phyloP scores from a whole-genome alignment of 129 eudicot species.

The Mikania micrantha region DNA sequence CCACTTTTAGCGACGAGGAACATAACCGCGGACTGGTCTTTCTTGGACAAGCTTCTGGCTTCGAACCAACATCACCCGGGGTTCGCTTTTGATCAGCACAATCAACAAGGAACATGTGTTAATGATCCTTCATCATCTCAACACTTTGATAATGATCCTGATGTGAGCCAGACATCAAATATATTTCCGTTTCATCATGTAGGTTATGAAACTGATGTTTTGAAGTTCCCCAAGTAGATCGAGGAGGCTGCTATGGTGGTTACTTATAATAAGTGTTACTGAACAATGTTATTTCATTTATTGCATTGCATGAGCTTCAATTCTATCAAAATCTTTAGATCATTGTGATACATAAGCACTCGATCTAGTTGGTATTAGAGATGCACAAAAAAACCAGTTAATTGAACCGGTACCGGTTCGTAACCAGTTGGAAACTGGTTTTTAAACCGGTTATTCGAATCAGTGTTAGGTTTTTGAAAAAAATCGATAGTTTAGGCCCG shows the following conservation, averaged over 20 bases:
- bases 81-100: conserved; percentile 20
- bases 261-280: not conserved
- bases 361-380: not conserved
- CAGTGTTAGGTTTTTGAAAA: too few species aligned
- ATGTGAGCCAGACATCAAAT: conserved; percentile 31
- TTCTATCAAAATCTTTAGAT: not conserved
- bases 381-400: too few species aligned
- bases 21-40: conserved; percentile 59
- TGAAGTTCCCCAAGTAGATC: conserved; percentile 49
- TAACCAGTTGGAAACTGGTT: too few species aligned
- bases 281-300: conserved; percentile 9
- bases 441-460: too few species aligned
- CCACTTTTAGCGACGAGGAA: conserved; percentile 18
- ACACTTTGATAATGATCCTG: conserved; percentile 29
- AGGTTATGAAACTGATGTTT: conserved; percentile 47
- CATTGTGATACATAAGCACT: not conserved
- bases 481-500: too few species aligned
- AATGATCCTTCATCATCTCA: conserved; percentile 35
- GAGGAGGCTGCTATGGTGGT: not conserved
- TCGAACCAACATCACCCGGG: conserved; percentile 44
- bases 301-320: conserved; percentile 13
- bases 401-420: too few species aligned
- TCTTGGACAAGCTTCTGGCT: conserved; percentile 78
- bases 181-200: conserved; percentile 49
- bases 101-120: conserved; percentile 29